phyloP scores from a whole-genome alignment of 2,329 filamentous ascomycete species.

The Sporothrix sp. region DNA sequence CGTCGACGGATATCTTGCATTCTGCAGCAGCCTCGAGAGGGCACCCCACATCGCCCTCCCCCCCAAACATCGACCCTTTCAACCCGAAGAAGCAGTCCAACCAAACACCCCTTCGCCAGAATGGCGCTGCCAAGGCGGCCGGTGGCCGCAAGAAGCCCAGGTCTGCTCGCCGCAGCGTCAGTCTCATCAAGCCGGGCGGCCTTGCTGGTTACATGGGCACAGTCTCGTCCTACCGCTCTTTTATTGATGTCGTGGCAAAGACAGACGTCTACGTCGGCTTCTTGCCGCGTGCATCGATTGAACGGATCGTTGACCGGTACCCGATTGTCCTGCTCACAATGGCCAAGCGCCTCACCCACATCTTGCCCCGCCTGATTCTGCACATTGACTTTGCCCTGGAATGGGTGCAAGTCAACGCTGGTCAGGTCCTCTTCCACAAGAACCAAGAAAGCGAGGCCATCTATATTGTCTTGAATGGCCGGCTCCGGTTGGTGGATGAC shows the following conservation, averaged over 20 bases:
- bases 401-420: constrained; percentile 94
- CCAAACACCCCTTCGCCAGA: not conserved
- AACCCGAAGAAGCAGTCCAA: not conserved
- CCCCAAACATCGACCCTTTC: not conserved
- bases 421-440: constrained; percentile 89
- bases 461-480: constrained; percentile 92
- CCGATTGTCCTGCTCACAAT: constrained; percentile 89
- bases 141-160: constrained; percentile 37
- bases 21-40: constrained; percentile 12
- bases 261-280: constrained; percentile 98
- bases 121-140: not conserved
- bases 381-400: constrained; percentile 98
- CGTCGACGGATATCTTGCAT: constrained; percentile 31
- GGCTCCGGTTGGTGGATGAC: constrained; percentile 75
- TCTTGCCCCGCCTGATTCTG: constrained; percentile 79
- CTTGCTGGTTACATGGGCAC: constrained; percentile 91
- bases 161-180: constrained; percentile 57
- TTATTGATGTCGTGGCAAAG: constrained; percentile 93
- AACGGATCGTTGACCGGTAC: constrained; percentile 86
- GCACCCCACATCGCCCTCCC: constrained; percentile 19
- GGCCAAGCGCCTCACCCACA: constrained; percentile 84
- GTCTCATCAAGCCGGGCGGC: constrained; percentile 87
- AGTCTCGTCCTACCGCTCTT: constrained; percentile 88
- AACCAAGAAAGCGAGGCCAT: constrained; percentile 96
- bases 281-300: constrained; percentile 71